Evolutionary conservation across 495 filamentous ascomycete species (phyloP).

Genomic region (Hypomontagnella submonticulosa): DNA sequence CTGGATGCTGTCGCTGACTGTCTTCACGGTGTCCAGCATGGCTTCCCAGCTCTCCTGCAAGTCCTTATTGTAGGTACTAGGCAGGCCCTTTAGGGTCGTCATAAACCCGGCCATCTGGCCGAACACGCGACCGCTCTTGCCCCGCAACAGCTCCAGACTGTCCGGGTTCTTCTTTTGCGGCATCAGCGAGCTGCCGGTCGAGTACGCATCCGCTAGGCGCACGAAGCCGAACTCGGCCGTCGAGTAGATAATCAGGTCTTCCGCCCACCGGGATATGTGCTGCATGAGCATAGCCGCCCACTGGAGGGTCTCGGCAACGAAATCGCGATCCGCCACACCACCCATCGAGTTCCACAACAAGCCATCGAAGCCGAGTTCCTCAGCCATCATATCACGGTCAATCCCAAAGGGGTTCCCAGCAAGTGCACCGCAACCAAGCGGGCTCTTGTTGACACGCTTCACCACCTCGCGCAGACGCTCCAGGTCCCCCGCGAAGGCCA

Average conservation of each 20-base stretch:
- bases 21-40: conserved; percentile 88
- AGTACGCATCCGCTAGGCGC: conserved; percentile 84
- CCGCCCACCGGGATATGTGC: conserved; percentile 86
- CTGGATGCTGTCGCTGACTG: conserved; percentile 83
- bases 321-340: conserved; percentile 87
- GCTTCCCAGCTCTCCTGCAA: conserved; percentile 91
- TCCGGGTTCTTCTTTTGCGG: conserved; percentile 89
- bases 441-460: conserved; percentile 78
- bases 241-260: conserved; percentile 91
- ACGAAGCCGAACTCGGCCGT: conserved; percentile 86
- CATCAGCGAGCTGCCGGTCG: conserved; percentile 87
- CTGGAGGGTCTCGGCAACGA: conserved; percentile 90
- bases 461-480: conserved; percentile 81
- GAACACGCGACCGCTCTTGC: conserved; percentile 86
- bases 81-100: conserved; percentile 87
- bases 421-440: conserved; percentile 86
- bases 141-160: conserved; percentile 85
- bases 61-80: conserved; percentile 95
- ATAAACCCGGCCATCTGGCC: conserved; percentile 91
- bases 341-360: conserved; percentile 86
- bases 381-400: conserved; percentile 87
- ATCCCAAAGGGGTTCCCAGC: conserved; percentile 94
- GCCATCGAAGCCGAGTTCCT: conserved; percentile 87
- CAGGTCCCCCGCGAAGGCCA: conserved; percentile 80
- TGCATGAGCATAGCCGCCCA: conserved; percentile 88